Conservation (phyloP, 495 filamentous ascomycete genomes). For the Articulospora tetracladia region DNA sequence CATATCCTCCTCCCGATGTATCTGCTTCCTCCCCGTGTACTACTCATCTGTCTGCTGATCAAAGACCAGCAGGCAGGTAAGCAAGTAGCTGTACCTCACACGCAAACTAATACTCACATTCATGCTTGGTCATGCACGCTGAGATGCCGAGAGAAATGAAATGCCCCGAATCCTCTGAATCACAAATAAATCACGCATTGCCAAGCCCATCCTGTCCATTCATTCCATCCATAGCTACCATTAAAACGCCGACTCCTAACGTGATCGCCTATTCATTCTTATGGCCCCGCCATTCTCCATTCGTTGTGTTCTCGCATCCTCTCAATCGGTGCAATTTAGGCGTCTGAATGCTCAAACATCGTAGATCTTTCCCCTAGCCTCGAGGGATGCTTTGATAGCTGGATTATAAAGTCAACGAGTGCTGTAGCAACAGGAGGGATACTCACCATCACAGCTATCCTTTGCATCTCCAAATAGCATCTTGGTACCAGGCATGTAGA, state of each 20-base stretch:
- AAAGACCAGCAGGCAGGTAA: no score
- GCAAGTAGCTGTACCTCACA: neutral
- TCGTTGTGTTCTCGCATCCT: neutral
- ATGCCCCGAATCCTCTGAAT: no score
- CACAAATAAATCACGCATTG: neutral
- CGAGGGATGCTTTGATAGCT: slow-evolving; percentile 51
- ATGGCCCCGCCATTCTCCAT: neutral
- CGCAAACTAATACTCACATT: neutral
- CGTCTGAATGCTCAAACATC: slow-evolving; percentile 12
- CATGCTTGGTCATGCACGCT: neutral
- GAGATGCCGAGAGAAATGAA: neutral
- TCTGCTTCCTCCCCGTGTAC: no score
- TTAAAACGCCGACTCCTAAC: no score
- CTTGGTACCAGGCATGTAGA: slow-evolving; percentile 76
- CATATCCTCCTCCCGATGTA: no score
- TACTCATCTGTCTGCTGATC: no score
- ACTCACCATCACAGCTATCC: slow-evolving; percentile 67
- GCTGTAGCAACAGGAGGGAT: no score
- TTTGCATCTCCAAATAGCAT: slow-evolving; percentile 87
- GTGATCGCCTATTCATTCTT: neutral
- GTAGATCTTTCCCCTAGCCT: slow-evolving; percentile 38
- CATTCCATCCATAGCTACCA: no score
- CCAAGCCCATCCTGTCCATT: neutral
- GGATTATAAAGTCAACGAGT: slow-evolving; percentile 6
- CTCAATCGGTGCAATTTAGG: neutral